A percentile compares a stretch with the other conserved stretches of the same genome.
These are phyloP conservation scores for Kwoniella sp. DNA, from an alignment of 768 basidiomycete genomes.

Conservation along the genomic window DNA sequence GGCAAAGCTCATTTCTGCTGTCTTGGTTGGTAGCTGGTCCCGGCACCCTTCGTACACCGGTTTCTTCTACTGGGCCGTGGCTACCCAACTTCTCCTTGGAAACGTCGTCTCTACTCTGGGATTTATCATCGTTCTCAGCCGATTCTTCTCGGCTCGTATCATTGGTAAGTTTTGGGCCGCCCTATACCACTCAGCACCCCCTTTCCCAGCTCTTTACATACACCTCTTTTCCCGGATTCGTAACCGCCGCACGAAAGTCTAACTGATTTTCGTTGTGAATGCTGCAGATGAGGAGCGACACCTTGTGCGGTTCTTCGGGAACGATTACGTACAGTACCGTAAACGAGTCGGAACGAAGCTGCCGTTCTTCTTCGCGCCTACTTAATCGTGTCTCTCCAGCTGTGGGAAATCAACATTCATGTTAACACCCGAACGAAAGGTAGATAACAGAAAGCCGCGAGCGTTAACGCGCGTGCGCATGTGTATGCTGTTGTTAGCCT, in stretches of 20 bases:
- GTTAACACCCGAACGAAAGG: too few relatives aligned
- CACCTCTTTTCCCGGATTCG: too few relatives aligned
- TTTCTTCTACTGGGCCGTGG: constrained; percentile 97
- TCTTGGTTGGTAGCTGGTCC: constrained; percentile 64
- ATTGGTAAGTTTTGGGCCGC: constrained; percentile 63
- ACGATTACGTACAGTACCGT: constrained; percentile 78
- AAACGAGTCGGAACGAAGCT: constrained; percentile 79
- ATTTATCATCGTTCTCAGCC: constrained; percentile 72
- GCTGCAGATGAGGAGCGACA: constrained; percentile 74
- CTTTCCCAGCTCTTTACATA: too few relatives aligned
- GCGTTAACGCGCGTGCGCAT: too few relatives aligned
- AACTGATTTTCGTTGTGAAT: neutral
- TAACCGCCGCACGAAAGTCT: neutral
- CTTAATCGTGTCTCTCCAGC: neutral
- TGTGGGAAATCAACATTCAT: too few relatives aligned
- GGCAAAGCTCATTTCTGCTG: neutral
- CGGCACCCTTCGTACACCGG: constrained; percentile 96
- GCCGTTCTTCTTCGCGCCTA: constrained; percentile 58
- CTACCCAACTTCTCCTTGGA: constrained; percentile 87
- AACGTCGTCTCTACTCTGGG: constrained; percentile 74
- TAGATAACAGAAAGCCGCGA: too few relatives aligned
- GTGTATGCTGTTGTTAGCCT: too few relatives aligned
- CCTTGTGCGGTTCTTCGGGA: constrained; percentile 84
- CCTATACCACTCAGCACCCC: neutral
- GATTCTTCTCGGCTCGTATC: constrained; percentile 82